A percentile compares a stretch with the other conserved stretches of the same genome.
phyloP scores from a whole-genome alignment of 139 green algal genomes.

The Chlorella sp. region DNA sequence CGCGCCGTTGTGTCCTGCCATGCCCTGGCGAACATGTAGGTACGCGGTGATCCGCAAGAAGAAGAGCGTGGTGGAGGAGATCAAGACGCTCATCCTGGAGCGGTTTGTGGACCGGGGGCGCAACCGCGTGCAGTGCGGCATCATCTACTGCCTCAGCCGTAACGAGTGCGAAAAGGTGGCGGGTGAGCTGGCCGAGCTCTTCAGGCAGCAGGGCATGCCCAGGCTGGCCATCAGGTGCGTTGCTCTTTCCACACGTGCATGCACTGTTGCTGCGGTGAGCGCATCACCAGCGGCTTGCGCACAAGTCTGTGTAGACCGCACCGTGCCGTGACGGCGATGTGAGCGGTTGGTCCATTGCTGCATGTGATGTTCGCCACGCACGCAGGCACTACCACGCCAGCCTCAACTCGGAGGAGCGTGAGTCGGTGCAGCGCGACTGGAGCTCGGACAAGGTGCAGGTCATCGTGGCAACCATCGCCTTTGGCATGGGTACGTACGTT shows the following conservation, averaged over 20 bases:
- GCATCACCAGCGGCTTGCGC: too few relatives aligned
- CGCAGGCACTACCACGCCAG: constrained; percentile 77
- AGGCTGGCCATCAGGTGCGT: neutral
- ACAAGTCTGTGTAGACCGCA: too few relatives aligned
- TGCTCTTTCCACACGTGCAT: too few relatives aligned
- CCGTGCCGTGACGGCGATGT: too few relatives aligned
- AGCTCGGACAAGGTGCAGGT: constrained; percentile 63
- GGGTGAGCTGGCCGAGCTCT: constrained; percentile 41
- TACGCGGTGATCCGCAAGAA: constrained; percentile 82
- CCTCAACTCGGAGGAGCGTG: constrained; percentile 55
- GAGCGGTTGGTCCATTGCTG: too few relatives aligned
- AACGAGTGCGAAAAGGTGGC: constrained; percentile 68
- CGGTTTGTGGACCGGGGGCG: constrained; percentile 25
- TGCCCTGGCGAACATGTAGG: constrained; percentile 39
- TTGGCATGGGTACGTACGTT: constrained; percentile 59
- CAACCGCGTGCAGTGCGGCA: constrained; percentile 64
- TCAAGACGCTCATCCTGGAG: constrained; percentile 33
- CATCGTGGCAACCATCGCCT: constrained; percentile 87
- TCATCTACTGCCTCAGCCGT: constrained; percentile 89
- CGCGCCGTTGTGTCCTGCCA: too few relatives aligned
- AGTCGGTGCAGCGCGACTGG: constrained; percentile 76
- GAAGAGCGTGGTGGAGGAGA: constrained; percentile 55
- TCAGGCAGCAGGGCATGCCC: constrained; percentile 1
- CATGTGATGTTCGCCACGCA: too few relatives aligned
- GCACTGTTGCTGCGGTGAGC: too few relatives aligned